Evolutionary conservation across 345 rosid genomes (phyloP).

Genomic region (Noccaea bulbosa): DNA sequence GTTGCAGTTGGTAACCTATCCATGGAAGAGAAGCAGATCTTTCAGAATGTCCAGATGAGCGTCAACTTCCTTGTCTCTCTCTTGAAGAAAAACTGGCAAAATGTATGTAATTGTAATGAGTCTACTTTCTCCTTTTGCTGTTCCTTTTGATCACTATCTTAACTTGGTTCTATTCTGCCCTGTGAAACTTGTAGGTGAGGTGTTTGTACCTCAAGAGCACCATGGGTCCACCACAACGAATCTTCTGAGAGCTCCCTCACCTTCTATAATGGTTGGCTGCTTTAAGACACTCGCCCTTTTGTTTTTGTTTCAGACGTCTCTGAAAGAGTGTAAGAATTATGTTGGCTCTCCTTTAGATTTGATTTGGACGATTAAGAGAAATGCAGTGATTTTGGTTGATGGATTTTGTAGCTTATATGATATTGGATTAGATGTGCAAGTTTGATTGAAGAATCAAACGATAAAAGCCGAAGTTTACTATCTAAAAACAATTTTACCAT

Average conservation of each 20-base stretch:
- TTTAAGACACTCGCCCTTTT: conserved; percentile 8
- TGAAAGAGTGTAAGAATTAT: conserved; percentile 18
- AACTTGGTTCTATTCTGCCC: background rate
- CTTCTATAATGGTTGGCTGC: conserved; percentile 4
- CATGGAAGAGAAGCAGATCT: conserved; percentile 72
- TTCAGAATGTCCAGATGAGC: conserved; percentile 70
- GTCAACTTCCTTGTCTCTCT: conserved; percentile 66
- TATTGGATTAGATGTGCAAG: background rate
- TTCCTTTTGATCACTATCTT: background rate
- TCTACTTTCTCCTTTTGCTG: background rate
- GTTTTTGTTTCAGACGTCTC: conserved; percentile 1
- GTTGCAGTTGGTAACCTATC: conserved; percentile 63
- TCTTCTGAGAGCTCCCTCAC: conserved; percentile 46
- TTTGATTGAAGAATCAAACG: background rate
- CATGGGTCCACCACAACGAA: conserved; percentile 56
- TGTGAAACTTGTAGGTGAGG: conserved; percentile 43
- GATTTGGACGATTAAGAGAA: background rate
- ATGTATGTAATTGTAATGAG: conserved; percentile 42
- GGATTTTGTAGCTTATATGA: conserved; percentile 3
- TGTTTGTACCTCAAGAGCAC: conserved; percentile 62
- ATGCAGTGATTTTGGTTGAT: background rate
- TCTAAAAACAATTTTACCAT: too few species aligned
- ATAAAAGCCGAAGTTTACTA: too few species aligned
- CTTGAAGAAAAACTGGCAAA: conserved; percentile 74
- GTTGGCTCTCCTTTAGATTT: conserved; percentile 5